phyloP scores from a whole-genome alignment of 495 filamentous ascomycete species.

The Letharia columbiana region DNA sequence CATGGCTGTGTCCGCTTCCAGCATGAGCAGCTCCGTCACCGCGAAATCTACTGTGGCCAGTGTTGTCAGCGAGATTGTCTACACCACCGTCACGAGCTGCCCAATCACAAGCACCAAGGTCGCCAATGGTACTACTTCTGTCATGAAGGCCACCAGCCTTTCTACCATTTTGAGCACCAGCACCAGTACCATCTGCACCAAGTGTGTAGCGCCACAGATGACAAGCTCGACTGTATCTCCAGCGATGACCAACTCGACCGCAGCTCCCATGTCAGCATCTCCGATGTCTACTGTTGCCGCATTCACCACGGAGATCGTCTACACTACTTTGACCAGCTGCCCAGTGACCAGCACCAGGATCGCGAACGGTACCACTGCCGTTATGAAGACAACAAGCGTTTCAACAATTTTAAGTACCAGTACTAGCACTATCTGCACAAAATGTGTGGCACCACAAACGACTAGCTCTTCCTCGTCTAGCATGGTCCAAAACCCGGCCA shows the following conservation, averaged over 20 bases:
- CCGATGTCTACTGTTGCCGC: background rate
- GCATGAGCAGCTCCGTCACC: background rate
- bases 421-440: constrained; percentile 19
- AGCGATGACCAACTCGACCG: background rate
- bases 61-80: constrained; percentile 14
- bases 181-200: constrained; percentile 22
- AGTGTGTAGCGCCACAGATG: constrained; percentile 19
- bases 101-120: constrained; percentile 21
- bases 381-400: constrained; percentile 11
- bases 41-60: constrained; percentile 10
- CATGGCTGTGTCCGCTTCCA: constrained; percentile 1
- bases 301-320: constrained; percentile 4
- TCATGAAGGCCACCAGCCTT: constrained; percentile 12
- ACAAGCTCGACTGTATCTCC: constrained; percentile 4
- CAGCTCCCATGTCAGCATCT: background rate
- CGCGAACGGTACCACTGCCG: constrained; percentile 1
- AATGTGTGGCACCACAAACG: constrained; percentile 13
- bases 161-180: constrained; percentile 19
- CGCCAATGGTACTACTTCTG: constrained; percentile 15
- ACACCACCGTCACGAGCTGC: constrained; percentile 22
- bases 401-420: constrained; percentile 19
- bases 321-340: constrained; percentile 18
- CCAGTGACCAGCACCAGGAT: constrained; percentile 21
- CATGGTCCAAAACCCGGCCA: background rate
- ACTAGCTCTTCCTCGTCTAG: background rate